Evolutionary conservation across 768 basidiomycete genomes (phyloP), one percentile per base, ranked within the genome.

Genomic region (Tremella mesenterica): DNA sequence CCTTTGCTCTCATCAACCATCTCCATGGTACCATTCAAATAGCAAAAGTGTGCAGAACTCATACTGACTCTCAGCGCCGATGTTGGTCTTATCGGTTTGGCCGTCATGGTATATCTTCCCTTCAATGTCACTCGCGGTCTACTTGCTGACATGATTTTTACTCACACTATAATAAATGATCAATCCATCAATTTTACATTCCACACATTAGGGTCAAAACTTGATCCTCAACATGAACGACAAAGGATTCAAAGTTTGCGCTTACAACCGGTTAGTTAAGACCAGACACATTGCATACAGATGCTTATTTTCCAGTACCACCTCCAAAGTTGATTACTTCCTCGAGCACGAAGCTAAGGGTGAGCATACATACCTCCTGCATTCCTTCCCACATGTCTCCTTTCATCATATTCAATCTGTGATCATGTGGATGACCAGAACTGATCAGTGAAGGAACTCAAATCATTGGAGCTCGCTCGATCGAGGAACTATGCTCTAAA

Each of bases 181-280:
- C n/a, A n/a, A n/a, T n/a, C n/a, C n/a, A n/a, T n/a, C n/a, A 13
- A 18, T 47, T 21, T 6, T 39, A 12, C 9, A 18, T 26, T 46
- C 20, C 20, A 16, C 16, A 33, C 44, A 50, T 44, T 67, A 91
- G 89, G 91, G 89, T 70, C 91, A 93, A 83, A 95, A 93, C 75
- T 75, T 95, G 72, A 92, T 95, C 74, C 79, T 96, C 66, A 95
- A 96, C 79, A 96, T 95, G 88, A 95, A 95, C 75, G 95, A 99
- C 80, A 99, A 99, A 67, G 95, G 95, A 48, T 99, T 91, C 79
- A 90, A 78, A 60, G 95, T 99, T 67, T 85, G 90, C 63, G 90
- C 88, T 12, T 99, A 86, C 78, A 99, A 99, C 81, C 86, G 95
- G 68, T 70, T 21, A 51, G 68, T 60, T 47, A 23, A 16, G n/a